Base-by-base conservation (phyloP, 2,329 filamentous ascomycete species). In the Ophiocordyceps camponoti-saundersi region DNA sequence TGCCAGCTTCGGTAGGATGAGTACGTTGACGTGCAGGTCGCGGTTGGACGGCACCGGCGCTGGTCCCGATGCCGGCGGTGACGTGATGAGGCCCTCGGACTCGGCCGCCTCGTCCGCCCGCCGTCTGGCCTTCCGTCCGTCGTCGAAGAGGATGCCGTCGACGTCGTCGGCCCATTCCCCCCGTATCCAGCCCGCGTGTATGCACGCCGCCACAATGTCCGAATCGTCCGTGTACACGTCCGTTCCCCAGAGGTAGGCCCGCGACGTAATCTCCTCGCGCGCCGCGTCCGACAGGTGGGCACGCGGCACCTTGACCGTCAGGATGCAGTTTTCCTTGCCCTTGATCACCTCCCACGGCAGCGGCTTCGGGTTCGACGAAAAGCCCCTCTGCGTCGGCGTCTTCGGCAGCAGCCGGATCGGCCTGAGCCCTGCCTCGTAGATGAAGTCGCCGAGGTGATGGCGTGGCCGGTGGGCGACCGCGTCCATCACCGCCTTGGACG, bases 201-300 rank as follows among this genome's bases (percentile, higher is more conserved):
- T 90, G 49, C 89, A 90, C 2, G 90, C 89, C 0, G 88, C 90
- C 22, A 98, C 75, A 1, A 92, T 79, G 58, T 98, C 92, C 0
- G 88, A 95, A 62, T 98, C 92, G 55, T 98, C 92, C 0, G 88
- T 94, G 59, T 96, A 96, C 7, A 98, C 75, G 36, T 93, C 89
- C 0, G 87, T 92, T 1, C 92, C 92, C 89, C 90, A 98, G 0
- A 98, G 62, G 8, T 85, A 85, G 20, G 83, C 76, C 32, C 86
- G 77, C 8, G 78, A 68, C 12, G 88, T 93, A 46, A 96, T 89
- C 53, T 93, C 85, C 59, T 92, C 85, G 29, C 90, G 75, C 22
- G 84, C 77, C 8, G 71, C 65, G 0, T 77, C 63, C 10, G 76
- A 77, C 8, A 98, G 69, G 56, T 92, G 87, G 44, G 84, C 77